Conservation (phyloP, 768 basidiomycete genomes). For the Kwoniella newhampshirensis region DNA sequence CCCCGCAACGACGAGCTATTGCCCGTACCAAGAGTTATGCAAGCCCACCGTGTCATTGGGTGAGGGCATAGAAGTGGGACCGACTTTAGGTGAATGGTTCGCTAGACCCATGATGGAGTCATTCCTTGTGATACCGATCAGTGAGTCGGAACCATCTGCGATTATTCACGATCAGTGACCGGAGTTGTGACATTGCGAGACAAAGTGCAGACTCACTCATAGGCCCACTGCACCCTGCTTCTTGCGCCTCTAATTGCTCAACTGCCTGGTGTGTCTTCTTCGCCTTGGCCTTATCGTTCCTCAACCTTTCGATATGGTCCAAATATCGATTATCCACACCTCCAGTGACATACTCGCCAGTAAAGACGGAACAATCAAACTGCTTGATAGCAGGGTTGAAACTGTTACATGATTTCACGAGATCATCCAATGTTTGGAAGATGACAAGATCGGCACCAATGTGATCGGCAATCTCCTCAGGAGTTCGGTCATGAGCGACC, state of each 20-base stretch:
- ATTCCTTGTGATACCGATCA: constrained; percentile 31
- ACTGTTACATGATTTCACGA: constrained; percentile 78
- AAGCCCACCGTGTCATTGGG: constrained; percentile 52
- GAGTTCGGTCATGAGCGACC: constrained; percentile 76
- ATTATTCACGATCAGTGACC: not conserved
- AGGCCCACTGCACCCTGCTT: constrained; percentile 50
- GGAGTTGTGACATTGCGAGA: not conserved
- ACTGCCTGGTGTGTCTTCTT: constrained; percentile 54
- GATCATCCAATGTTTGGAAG: constrained; percentile 87
- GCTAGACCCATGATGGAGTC: constrained; percentile 46
- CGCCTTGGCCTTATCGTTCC: constrained; percentile 77
- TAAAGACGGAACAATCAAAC: constrained; percentile 98
- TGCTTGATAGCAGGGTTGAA: constrained; percentile 71
- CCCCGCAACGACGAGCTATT: not conserved
- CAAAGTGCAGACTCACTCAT: constrained; percentile 49
- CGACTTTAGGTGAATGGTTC: constrained; percentile 52
- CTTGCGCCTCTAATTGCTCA: constrained; percentile 38
- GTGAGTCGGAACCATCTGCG: constrained; percentile 52
- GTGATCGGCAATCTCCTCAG: constrained; percentile 67
- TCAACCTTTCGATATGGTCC: constrained; percentile 66
- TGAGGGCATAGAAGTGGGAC: constrained; percentile 33
- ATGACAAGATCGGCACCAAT: constrained; percentile 96
- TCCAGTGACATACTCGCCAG: constrained; percentile 94
- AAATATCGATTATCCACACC: constrained; percentile 84
- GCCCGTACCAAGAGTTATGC: constrained; percentile 52